Conservation (phyloP, 2,329 filamentous ascomycete species). For the Hypoxylon sp. region DNA sequence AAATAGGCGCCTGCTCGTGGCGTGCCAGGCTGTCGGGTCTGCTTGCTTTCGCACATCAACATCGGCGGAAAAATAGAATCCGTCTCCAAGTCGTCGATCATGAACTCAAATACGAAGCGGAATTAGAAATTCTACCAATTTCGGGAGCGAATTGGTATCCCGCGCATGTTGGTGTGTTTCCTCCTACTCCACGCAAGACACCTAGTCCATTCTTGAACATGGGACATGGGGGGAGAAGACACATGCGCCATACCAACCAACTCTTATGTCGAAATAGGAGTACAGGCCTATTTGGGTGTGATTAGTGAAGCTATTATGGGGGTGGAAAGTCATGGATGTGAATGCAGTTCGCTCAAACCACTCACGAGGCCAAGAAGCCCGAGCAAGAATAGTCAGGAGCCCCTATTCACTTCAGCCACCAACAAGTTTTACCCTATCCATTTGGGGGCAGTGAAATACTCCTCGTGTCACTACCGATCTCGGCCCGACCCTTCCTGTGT, state of each 20-base stretch:
- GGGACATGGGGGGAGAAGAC: conserved; percentile 5
- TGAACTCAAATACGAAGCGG: conserved; percentile 19
- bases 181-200: conserved; percentile 8
- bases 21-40: conserved; percentile 35
- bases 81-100: conserved; percentile 5
- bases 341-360: conserved; percentile 18
- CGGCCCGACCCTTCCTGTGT: conserved; percentile 38
- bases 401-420: conserved; percentile 30
- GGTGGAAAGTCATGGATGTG: conserved; percentile 17
- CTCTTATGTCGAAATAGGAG: conserved; percentile 11
- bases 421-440: conserved; percentile 23
- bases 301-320: conserved; percentile 12
- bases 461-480: conserved; percentile 19
- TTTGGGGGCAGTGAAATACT: conserved; percentile 13
- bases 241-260: conserved; percentile 28
- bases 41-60: conserved; percentile 17
- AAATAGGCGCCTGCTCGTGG: conserved; percentile 39
- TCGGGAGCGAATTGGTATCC: conserved; percentile 7
- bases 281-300: conserved; percentile 4
- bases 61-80: conserved; percentile 5
- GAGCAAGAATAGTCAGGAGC: conserved; percentile 17
- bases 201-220: conserved; percentile 11
- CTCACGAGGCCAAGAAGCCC: conserved; percentile 20
- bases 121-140: conserved; percentile 5
- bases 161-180: conserved; percentile 27